These are phyloP conservation scores for Puccinia brachypodii DNA, from an alignment of 1,284 basidiomycete genomes.

Conservation along the genomic window DNA sequence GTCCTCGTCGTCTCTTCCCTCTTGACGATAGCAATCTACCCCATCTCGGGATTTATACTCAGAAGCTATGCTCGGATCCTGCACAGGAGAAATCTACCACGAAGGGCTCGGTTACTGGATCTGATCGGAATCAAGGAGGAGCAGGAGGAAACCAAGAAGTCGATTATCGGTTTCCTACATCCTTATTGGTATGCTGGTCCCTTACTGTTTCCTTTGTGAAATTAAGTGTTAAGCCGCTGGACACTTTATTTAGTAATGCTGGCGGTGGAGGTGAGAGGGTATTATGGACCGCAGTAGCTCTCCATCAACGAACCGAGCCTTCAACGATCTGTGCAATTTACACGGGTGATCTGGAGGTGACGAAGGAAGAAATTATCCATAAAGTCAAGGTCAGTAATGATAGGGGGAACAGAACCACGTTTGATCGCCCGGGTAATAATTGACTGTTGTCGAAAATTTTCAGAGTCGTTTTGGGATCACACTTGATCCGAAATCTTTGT, in stretches of 20 bases:
- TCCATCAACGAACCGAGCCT: slow-evolving; percentile 72
- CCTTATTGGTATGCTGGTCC: slow-evolving; percentile 76
- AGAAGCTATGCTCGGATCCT: not conserved
- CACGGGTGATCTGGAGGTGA: slow-evolving; percentile 77
- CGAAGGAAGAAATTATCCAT: slow-evolving; percentile 76
- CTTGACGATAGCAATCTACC: not conserved
- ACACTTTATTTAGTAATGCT: slow-evolving; percentile 73
- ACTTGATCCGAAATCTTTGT: slow-evolving; percentile 66
- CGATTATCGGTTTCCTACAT: slow-evolving; percentile 83
- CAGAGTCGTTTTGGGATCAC: slow-evolving; percentile 80
- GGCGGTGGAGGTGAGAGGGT: slow-evolving; percentile 97
- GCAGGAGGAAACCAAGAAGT: slow-evolving; percentile 45
- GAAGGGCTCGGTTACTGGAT: not conserved
- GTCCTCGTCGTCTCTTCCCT: not conserved
- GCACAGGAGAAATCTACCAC: not conserved
- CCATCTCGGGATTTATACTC: not conserved
- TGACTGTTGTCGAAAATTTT: not conserved
- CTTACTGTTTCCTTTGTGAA: not conserved
- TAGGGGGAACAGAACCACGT: not conserved
- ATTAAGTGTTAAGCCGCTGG: not conserved
- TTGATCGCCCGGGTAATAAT: not conserved
- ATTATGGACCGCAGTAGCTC: slow-evolving; percentile 84
- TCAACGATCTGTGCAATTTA: slow-evolving; percentile 80
- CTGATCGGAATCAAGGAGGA: not conserved
- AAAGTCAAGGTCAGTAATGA: slow-evolving; percentile 70